Base-by-base conservation (phyloP, 1,284 basidiomycete genomes). In the Fomitopsis palustris region DNA sequence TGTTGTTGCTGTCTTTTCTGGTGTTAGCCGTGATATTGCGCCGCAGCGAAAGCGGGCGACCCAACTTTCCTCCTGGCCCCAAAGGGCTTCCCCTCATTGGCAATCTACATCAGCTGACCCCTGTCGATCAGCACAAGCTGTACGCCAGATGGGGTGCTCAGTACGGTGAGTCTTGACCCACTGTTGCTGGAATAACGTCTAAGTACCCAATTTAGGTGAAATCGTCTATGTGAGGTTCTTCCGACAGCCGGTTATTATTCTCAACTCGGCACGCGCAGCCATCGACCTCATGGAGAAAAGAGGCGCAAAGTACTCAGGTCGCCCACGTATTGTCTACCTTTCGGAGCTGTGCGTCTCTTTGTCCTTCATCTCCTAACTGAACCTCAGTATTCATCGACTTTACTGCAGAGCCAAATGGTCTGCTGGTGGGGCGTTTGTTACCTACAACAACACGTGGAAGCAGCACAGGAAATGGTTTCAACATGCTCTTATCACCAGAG, bases 241-340 rank as follows among this genome's bases (percentile, higher is more conserved):
- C 42, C 74, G 72, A 7, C 69, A 65, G 4, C 69, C 72, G 5
- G 70, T 75, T 38, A 61, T 79, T 19, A 61, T 80, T 51, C 53
- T 80, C 21, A 76, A 76, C 64, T 73, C 75, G 3, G 58, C 62
- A 3, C 62, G 72, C 55, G 69, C 71, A 0, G 72, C 75, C 7
- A 61, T 66, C 4, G 78, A 80, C 10, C 66, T 80, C 14, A 60
- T 80, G 60, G 77, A 77, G 35, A 77, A 75, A 63, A 67, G 75
- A 16, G 72, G 76, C 23, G 63, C 70, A 1, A 74, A 72, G 47
- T 78, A 77, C 60, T 78, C 77, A 2, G 72, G 71, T 60, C 64
- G 78, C 41, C 74, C 74, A 3, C 61, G 59, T 3, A 64, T 72
- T 19, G 53, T 70, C 21, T 62, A 73, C 21, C 59, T 73, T 10